Conservation (phyloP, 164 flowering plant genomes). For the Nymphaea thermarum region DNA sequence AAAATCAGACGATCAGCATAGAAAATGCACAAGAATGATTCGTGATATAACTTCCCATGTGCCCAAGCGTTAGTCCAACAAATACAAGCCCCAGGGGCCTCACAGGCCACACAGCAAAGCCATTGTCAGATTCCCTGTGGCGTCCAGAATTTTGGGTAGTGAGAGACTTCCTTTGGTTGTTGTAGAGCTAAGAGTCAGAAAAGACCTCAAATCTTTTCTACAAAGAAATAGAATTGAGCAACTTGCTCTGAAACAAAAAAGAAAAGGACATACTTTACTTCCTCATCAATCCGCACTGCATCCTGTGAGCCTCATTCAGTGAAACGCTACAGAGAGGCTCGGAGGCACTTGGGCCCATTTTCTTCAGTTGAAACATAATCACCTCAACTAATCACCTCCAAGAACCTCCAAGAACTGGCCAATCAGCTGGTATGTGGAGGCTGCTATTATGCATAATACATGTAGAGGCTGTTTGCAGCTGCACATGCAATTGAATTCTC, state of each 20-base stretch:
- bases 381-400: constrained; percentile 19
- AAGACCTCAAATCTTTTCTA: constrained; percentile 32
- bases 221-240: constrained; percentile 22
- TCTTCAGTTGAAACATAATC: constrained; percentile 12
- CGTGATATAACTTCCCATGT: neutral
- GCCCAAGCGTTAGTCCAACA: neutral
- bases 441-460: constrained; percentile 75
- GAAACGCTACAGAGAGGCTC: constrained; percentile 11
- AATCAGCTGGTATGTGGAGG: constrained; percentile 13
- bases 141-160: neutral
- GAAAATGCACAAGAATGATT: neutral
- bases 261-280: constrained; percentile 14
- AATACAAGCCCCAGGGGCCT: neutral
- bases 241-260: constrained; percentile 30
- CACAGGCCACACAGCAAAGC: neutral
- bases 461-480: constrained; percentile 99
- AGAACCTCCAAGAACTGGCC: constrained; percentile 27
- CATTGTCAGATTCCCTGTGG: neutral
- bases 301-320: constrained; percentile 13
- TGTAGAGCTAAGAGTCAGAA: constrained; percentile 49
- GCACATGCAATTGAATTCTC: constrained; percentile 97
- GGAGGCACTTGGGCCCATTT: constrained; percentile 20
- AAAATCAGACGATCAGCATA: neutral
- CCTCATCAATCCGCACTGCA: constrained; percentile 28
- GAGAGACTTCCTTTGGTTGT: constrained; percentile 5